phyloP scores from a whole-genome alignment of 805 yeast species.

The Lipomyces sp. region DNA sequence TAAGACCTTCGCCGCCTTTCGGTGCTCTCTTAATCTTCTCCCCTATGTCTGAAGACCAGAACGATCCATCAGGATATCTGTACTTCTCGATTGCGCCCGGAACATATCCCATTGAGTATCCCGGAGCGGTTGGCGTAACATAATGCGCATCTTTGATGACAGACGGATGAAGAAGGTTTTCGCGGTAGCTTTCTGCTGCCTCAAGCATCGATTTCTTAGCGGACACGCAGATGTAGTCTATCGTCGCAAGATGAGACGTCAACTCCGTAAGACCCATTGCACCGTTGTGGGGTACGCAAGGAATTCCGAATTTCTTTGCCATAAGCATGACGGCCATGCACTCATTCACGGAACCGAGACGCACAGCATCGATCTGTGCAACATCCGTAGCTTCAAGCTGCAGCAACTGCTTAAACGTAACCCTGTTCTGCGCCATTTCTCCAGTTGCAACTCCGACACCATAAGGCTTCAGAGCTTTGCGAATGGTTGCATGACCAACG shows the following conservation, averaged over 20 bases:
- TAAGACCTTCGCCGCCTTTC: no score
- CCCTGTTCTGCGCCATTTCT: slow-evolving; percentile 40
- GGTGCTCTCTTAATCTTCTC: no score
- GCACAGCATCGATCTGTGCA: slow-evolving; percentile 39
- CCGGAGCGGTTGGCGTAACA: slow-evolving; percentile 37
- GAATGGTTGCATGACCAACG: slow-evolving; percentile 36
- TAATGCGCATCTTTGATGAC: slow-evolving; percentile 35
- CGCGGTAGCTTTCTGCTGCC: slow-evolving; percentile 38
- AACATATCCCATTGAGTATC: slow-evolving; percentile 38
- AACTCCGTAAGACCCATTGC: slow-evolving; percentile 41
- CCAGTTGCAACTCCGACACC: slow-evolving; percentile 41
- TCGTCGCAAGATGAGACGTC: slow-evolving; percentile 40
- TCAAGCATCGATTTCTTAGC: slow-evolving; percentile 38
- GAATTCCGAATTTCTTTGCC: slow-evolving; percentile 39
- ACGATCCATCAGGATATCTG: slow-evolving; percentile 37
- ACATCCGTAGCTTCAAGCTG: slow-evolving; percentile 36
- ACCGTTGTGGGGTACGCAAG: slow-evolving; percentile 41
- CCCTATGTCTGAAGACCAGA: no score
- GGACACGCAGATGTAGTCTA: slow-evolving; percentile 36
- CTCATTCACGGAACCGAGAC: slow-evolving; percentile 41
- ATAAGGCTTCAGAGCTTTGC: slow-evolving; percentile 35
- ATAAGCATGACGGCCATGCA: slow-evolving; percentile 37
- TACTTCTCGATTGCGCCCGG: slow-evolving; percentile 33
- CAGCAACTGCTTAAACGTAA: slow-evolving; percentile 38
- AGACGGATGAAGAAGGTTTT: slow-evolving; percentile 36